Evolutionary conservation across 371 early-diverging fungal species (phyloP), one percentile per base, ranked within the genome.

Genomic region (Rozella allomycis): DNA sequence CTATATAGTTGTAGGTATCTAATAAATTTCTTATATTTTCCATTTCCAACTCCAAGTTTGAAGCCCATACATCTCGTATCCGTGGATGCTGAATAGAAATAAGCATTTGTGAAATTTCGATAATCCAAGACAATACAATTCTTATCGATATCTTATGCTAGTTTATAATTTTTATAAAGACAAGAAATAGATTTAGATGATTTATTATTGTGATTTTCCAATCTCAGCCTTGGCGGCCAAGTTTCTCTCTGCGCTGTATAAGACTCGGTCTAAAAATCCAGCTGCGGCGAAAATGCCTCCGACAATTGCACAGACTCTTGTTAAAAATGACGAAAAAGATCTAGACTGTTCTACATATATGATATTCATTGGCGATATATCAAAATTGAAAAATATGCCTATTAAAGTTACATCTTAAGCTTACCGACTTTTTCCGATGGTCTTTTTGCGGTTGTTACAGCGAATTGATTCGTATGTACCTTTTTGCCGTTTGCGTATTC

Each of bases 41-140:
- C 74, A 98, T 83, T 58, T 96, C 97, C 33, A 74, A 71, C 45
- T 91, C 88, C 31, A 98, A 58, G 55, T 94, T 98, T 43, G 79
- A 72, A 26, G 80, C 88, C 99, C 99, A 91, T 30, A 91, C 93
- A 50, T 91, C 80, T 43, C 68, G 62, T 35, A 82, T 82, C 30
- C 25, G n/a, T n/a, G n/a, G n/a, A n/a, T n/a, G n/a, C n/a, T n/a
- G n/a, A n/a, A n/a, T n/a, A n/a, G n/a, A n/a, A n/a, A n/a, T n/a
- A n/a, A n/a, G n/a, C n/a, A n/a, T n/a, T n/a, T n/a, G n/a, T n/a
- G n/a, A n/a, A n/a, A n/a, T n/a, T n/a, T n/a, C n/a, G n/a, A n/a
- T n/a, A n/a, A n/a, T n/a, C n/a, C n/a, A n/a, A n/a, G n/a, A n/a
- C n/a, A n/a, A n/a, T n/a, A n/a, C n/a, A n/a, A n/a, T n/a, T n/a